Evolutionary conservation across 2,329 filamentous ascomycete genomes (phyloP).

Genomic region (Tricladium varicosporioides): DNA sequence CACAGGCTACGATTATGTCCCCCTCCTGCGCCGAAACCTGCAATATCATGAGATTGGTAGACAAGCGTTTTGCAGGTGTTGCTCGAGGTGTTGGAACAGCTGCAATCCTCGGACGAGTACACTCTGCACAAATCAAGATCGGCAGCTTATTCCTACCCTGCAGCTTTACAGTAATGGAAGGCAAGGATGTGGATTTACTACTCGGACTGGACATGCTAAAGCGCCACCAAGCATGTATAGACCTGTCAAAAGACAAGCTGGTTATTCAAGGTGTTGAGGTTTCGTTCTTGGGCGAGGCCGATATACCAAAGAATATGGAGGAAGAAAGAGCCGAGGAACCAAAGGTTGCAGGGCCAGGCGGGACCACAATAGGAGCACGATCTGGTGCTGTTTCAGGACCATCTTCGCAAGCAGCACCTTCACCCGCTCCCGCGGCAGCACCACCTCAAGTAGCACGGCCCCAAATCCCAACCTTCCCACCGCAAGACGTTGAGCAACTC

Average conservation of each 20-base stretch:
- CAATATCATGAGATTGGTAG: constrained; percentile 93
- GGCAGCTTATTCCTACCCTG: constrained; percentile 84
- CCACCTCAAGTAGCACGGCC: constrained; percentile 24
- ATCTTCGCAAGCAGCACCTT: constrained; percentile 24
- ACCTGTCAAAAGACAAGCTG: constrained; percentile 79
- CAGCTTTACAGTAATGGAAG: constrained; percentile 99
- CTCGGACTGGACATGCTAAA: constrained; percentile 96
- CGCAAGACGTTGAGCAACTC: constrained; percentile 72
- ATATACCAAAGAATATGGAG: constrained; percentile 84
- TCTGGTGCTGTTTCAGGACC: constrained; percentile 69
- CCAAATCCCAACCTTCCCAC: constrained; percentile 35
- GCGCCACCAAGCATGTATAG: constrained; percentile 89
- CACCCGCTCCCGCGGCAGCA: constrained; percentile 14
- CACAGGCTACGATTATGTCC: constrained; percentile 98
- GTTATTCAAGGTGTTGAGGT: constrained; percentile 88
- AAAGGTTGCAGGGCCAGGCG: constrained; percentile 78
- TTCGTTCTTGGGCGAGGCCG: constrained; percentile 84
- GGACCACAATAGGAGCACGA: constrained; percentile 82
- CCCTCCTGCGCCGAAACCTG: constrained; percentile 87
- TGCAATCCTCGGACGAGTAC: constrained; percentile 89
- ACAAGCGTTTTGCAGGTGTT: constrained; percentile 87
- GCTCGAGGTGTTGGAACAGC: constrained; percentile 93
- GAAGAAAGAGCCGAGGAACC: constrained; percentile 75
- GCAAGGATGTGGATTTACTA: constrained; percentile 90
- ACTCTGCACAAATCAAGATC: constrained; percentile 93